Evolutionary conservation across 2,329 filamentous ascomycete species (phyloP), one percentile per base, ranked within the genome.

Genomic region (Knoxdaviesia capensis): DNA sequence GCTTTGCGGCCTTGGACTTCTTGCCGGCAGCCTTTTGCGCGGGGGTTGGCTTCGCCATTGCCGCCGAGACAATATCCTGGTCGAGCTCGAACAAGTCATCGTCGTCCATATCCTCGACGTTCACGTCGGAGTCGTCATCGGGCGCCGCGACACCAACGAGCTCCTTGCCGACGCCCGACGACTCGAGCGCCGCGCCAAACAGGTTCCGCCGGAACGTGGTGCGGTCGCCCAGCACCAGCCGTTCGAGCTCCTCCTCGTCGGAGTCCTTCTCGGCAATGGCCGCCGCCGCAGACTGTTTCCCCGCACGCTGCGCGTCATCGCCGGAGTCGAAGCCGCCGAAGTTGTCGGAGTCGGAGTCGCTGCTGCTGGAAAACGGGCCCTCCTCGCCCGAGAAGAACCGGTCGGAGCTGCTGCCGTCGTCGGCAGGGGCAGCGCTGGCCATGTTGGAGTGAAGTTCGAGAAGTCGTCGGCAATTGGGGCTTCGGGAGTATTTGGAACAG

Each of bases 81-180:
- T 94, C 86, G 48, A 88, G 69, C 59, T 86, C 81, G 62, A 94
- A 94, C 38, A 94, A 69, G 58, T 88, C 80, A 42, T 76, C 74
- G 63, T 94, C 86, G 43, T 80, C 78, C 9, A 64, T 49, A 41
- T 74, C 69, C 50, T 77, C 78, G 44, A 86, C 47, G 49, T 71
- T 74, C 40, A 82, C 52, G 52, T 48, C 59, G 10, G 53, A 51
- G 7, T 68, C 65, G 6, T 61, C 67, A 3, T 66, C 65, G 5
- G 54, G 58, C 4, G 61, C 62, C 10, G 61, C 60, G 2, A 56
- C 60, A 4, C 46, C 51, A n/a, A 49, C 38, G 41, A 55, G 43
- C 32, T 53, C 47, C 38, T 56, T 52, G n/a, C 52, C 49, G n/a
- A 64, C 56, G 44, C 48, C 48, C 6, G 51, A 41, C 1, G 44